phyloP scores from a whole-genome alignment of 306 rosid species.

The Casuarina cunninghamiana region DNA sequence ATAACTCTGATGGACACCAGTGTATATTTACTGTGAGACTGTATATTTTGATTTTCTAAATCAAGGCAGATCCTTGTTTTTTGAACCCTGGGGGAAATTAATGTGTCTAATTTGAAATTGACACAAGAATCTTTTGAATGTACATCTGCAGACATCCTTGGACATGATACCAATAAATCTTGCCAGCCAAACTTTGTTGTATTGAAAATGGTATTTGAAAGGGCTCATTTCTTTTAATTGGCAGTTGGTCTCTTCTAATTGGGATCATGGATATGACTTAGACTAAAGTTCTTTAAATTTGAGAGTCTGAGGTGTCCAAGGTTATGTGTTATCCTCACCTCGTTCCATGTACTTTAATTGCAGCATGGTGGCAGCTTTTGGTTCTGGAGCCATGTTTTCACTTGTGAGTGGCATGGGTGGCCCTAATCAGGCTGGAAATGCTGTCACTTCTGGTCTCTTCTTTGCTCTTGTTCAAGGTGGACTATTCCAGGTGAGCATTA shows the following conservation, averaged over 20 bases:
- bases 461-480: slow-evolving; percentile 98
- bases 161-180: slow-evolving; percentile 7
- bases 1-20: neutral
- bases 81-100: neutral
- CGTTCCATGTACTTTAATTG: slow-evolving; percentile 23
- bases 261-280: neutral
- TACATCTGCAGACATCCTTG: slow-evolving; percentile 21
- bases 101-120: slow-evolving; percentile 12
- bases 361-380: slow-evolving; percentile 99
- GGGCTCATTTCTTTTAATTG: neutral
- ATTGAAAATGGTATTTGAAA: slow-evolving; percentile 3
- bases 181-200: slow-evolving; percentile 12
- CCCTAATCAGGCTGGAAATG: slow-evolving; percentile 76
- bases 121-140: neutral
- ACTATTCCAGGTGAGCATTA: slow-evolving; percentile 70
- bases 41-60: neutral
- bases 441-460: slow-evolving; percentile 86
- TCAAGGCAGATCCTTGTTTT: neutral
- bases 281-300: neutral
- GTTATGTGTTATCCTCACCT: slow-evolving; percentile 11
- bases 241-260: neutral
- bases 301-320: neutral
- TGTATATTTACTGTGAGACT: neutral
- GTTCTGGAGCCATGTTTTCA: slow-evolving; percentile 90
- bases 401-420: slow-evolving; percentile 95